Evolutionary conservation across 441 rosid species (phyloP), one percentile per base, ranked within the genome.

Genomic region (Metrosideros polymorpha): DNA sequence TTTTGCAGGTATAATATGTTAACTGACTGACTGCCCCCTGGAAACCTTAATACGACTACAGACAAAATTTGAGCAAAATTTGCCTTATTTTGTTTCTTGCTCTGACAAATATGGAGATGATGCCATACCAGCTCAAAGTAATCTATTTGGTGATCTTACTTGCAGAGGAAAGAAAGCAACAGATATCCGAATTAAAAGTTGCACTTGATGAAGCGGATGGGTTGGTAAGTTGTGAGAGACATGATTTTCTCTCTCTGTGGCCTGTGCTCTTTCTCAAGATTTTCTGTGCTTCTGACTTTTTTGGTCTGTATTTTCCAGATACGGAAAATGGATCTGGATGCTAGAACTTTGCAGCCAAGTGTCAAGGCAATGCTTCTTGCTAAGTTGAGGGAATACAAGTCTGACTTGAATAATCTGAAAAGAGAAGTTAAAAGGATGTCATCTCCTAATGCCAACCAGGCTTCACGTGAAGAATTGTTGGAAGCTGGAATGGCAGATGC

Each of bases 121-220:
- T 66, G 45, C 45, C 6, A 66, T 32, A 2, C 45, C n/a, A 9
- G 35, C 54, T 82, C 56, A 79, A 76, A 47, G 3, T 55, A n/a
- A 7, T 77, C 55, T 29, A 29, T 53, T 29, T 9, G 18, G 27
- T 24, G 49, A 63, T 32, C 30, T 52, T 27, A 22, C n/a, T 90
- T 83, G 87, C 94, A 94, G 98, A 92, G 85, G 91, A 92, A 90
- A 96, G 92, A 93, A 91, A 88, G 79, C 92, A 86, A 83, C 94
- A 90, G 89, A 42, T 92, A 82, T 87, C 88, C 32, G 98, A 96
- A 89, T 94, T 97, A 12, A 91, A 91, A 88, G 92, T 95, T 83
- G 97, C 98, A 85, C 54, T 97, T 30, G 98, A 96, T 84, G 98
- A 96, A 61, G 98, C 98, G 86, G 98, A 97, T 88, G 94, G 89